Evolutionary conservation across 2,329 filamentous ascomycete species (phyloP).

Genomic region (Monilinia laxa): DNA sequence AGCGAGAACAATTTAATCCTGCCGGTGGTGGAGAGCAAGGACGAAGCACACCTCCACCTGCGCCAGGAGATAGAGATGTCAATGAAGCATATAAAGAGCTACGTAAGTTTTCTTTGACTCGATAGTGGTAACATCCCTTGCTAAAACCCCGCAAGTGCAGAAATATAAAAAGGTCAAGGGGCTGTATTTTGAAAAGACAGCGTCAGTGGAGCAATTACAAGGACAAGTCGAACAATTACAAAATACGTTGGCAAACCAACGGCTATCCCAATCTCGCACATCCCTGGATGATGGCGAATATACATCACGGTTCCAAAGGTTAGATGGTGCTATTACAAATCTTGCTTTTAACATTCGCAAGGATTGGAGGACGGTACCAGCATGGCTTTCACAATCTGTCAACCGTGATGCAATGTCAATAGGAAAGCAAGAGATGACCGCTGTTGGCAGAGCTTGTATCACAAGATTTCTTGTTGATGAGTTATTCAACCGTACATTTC

Average conservation of each 20-base stretch:
- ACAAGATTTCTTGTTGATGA: slow-evolving; percentile 88
- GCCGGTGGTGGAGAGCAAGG: slow-evolving; percentile 43
- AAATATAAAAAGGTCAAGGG: slow-evolving; percentile 99
- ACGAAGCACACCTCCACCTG: slow-evolving; percentile 48
- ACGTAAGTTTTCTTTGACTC: slow-evolving; percentile 40
- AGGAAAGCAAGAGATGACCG: slow-evolving; percentile 97
- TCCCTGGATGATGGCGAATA: slow-evolving; percentile 96
- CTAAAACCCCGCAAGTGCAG: slow-evolving; percentile 57
- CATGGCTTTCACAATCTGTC: slow-evolving; percentile 76
- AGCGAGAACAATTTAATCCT: slow-evolving; percentile 37
- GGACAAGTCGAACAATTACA: slow-evolving; percentile 87
- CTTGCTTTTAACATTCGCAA: slow-evolving; percentile 95
- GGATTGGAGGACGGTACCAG: slow-evolving; percentile 80
- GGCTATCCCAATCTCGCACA: slow-evolving; percentile 89
- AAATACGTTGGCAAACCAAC: slow-evolving; percentile 95
- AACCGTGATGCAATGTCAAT: slow-evolving; percentile 82
- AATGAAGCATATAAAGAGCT: slow-evolving; percentile 45
- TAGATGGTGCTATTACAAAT: slow-evolving; percentile 93
- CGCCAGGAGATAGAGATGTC: slow-evolving; percentile 36
- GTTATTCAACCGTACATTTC: slow-evolving; percentile 88
- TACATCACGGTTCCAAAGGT: slow-evolving; percentile 78
- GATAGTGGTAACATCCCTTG: background rate
- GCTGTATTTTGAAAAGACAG: slow-evolving; percentile 90
- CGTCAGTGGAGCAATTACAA: slow-evolving; percentile 92
- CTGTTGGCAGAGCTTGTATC: slow-evolving; percentile 84